Percentiles rank a stretch among this genome's conserved stretches.
These are phyloP conservation scores for Camelina sativa DNA, from an alignment of 345 rosid species.

Conservation along the genomic window DNA sequence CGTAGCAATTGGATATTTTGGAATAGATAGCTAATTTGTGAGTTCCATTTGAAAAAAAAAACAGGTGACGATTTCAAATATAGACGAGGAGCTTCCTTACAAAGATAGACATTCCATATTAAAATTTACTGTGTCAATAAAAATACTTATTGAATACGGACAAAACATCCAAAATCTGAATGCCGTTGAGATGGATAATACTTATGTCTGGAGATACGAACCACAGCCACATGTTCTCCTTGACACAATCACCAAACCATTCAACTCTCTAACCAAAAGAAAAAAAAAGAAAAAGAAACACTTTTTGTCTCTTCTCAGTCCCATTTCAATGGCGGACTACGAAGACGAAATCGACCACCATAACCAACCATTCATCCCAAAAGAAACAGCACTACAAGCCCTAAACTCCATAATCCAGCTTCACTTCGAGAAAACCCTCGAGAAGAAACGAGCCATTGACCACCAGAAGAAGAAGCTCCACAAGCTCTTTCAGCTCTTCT, in stretches of 20 bases:
- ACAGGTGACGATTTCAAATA: slow-evolving; percentile 81
- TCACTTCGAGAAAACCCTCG: slow-evolving; percentile 96
- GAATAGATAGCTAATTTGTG: neutral
- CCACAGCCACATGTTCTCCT: slow-evolving; percentile 39
- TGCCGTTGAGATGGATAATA: slow-evolving; percentile 39
- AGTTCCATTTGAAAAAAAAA: neutral
- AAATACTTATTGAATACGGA: slow-evolving; percentile 15
- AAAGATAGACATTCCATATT: slow-evolving; percentile 55
- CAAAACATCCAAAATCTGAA: slow-evolving; percentile 17
- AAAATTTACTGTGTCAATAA: neutral
- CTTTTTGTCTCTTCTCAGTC: slow-evolving; percentile 8
- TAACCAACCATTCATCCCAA: slow-evolving; percentile 61
- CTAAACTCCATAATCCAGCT: slow-evolving; percentile 93
- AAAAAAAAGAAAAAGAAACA: neutral
- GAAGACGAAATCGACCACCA: slow-evolving; percentile 54
- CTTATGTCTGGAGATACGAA: slow-evolving; percentile 41
- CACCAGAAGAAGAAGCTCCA: slow-evolving; percentile 94
- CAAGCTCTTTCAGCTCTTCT: slow-evolving; percentile 88
- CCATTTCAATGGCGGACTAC: slow-evolving; percentile 71
- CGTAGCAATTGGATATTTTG: neutral
- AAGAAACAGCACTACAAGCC: slow-evolving; percentile 89
- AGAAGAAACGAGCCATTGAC: slow-evolving; percentile 93
- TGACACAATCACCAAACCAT: slow-evolving; percentile 12
- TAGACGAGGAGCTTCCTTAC: slow-evolving; percentile 76
- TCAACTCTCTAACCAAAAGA: neutral